Base-by-base conservation (phyloP, 139 green algal genomes). In the Haematococcus lacustris region DNA sequence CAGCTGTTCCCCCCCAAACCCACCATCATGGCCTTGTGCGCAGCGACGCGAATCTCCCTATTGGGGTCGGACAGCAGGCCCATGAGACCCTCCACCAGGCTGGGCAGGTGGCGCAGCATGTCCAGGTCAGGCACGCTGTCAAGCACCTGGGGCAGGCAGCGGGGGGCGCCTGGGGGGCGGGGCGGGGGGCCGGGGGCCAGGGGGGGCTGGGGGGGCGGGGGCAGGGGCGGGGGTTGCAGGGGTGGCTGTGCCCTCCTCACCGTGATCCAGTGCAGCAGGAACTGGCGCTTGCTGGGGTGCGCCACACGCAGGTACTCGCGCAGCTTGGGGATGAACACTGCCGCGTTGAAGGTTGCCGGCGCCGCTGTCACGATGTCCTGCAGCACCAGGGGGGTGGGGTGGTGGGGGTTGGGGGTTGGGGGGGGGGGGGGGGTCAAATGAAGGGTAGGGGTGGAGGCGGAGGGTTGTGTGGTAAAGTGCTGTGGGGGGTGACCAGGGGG, bases 71-170 rank as follows among this genome's bases (percentile, higher is more conserved):
- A 81, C 64, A 97, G 83, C 88, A 97, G 94, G 72, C 77, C 85
- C 80, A 98, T 83, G 71, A 99, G 80, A 1, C 90, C 90, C 32
- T 93, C 92, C 66, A 98, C 81, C 71, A 98, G 87, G 34, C 91
- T 74, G 0, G 94, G 93, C 61, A 99, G 82, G 83, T 93, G 88
- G 0, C 73, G 68, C 59, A 97, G 83, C 84, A 99, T 90, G 64
- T 96, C 86, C 2, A 97, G 83, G 73, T 96, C 88, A 0, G 92
- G 95, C 59, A 97, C 82, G 39, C 73, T 87, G 78, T 96, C 90
- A 66, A 98, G 84, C 40, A 96, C 76, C 70, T 77, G 74, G 3
- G 62, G 13, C 9, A 53, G 43, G 43, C 43, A 53, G 43, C 43
- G 17, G 17, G 43, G 17, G 43, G 43, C 43, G 43, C 43, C 17